Percentiles rank a stretch among this genome's conserved stretches.
Conservation (phyloP, 2,329 filamentous ascomycete genomes). For the Colletotrichum endophyticum region DNA sequence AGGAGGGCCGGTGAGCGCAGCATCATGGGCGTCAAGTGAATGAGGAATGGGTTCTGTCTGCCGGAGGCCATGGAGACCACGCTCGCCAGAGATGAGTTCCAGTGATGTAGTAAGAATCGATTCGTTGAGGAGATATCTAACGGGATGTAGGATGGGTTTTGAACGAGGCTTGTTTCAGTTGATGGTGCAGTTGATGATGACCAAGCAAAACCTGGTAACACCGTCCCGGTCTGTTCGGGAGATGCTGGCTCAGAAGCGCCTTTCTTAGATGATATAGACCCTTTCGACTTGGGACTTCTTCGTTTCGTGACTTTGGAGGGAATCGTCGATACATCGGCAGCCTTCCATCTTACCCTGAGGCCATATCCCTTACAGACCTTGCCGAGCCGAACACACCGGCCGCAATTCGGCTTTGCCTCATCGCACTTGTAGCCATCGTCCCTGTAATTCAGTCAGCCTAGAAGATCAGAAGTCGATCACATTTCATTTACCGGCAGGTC, state of each 20-base stretch:
- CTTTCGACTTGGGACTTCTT: background rate
- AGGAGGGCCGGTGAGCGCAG: constrained; percentile 28
- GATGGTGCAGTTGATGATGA: background rate
- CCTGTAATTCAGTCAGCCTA: background rate
- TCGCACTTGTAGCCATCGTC: constrained; percentile 39
- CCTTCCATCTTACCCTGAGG: constrained; percentile 31
- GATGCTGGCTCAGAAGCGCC: accelerated
- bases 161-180: background rate
- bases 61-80: constrained; percentile 32
- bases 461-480: accelerated
- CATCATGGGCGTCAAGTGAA: constrained; percentile 34
- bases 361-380: constrained; percentile 36
- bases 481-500: background rate
- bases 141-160: background rate
- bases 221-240: background rate
- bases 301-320: background rate
- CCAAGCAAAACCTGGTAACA: background rate
- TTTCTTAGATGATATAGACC: accelerated
- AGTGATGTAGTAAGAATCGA: constrained; percentile 31
- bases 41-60: constrained; percentile 30
- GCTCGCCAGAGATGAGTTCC: constrained; percentile 28
- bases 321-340: background rate
- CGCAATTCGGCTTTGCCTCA: constrained; percentile 33
- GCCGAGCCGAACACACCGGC: constrained; percentile 31
- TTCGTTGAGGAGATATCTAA: constrained; percentile 1